A percentile compares a stretch with the other conserved stretches of the same genome.
Conservation (phyloP, 2,329 filamentous ascomycete genomes). For the Aspergillus spinulosporus region DNA sequence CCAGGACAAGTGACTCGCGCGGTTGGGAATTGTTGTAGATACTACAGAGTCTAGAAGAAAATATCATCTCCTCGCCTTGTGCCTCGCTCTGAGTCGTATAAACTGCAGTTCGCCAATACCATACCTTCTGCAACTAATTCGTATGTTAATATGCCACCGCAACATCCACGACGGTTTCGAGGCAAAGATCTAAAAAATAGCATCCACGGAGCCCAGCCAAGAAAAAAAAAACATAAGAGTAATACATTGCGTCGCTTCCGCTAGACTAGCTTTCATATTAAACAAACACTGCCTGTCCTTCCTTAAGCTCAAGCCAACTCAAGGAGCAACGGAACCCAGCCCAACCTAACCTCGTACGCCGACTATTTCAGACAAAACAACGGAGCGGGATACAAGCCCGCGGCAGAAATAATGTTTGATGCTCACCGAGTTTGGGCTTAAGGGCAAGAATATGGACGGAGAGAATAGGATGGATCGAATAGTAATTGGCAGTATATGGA, state of each 20-base stretch:
- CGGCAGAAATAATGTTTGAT: conserved; percentile 8
- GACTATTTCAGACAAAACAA: conserved; percentile 6
- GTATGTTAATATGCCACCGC: too few relatives aligned
- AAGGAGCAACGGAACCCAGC: neutral
- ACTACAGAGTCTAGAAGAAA: too few relatives aligned
- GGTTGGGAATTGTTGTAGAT: too few relatives aligned
- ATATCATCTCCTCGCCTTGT: too few relatives aligned
- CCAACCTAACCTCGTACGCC: conserved; percentile 7
- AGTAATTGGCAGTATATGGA: conserved; percentile 6
- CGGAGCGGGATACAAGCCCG: neutral
- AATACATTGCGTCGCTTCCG: conserved; percentile 13
- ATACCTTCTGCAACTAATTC: too few relatives aligned
- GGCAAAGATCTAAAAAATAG: neutral
- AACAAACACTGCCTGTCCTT: conserved; percentile 4
- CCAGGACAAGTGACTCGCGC: too few relatives aligned
- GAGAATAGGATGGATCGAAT: conserved; percentile 1
- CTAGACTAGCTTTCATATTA: conserved; percentile 10
- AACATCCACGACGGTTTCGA: neutral
- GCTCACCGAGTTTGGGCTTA: neutral
- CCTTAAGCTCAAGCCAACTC: neutral
- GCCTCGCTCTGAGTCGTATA: too few relatives aligned
- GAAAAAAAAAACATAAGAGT: conserved; percentile 3
- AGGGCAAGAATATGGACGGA: conserved; percentile 6
- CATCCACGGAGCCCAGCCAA: neutral
- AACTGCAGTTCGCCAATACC: too few relatives aligned